phyloP scores from a whole-genome alignment of 202 grass and related monocot genomes.

The Tripidium arundinaceum region DNA sequence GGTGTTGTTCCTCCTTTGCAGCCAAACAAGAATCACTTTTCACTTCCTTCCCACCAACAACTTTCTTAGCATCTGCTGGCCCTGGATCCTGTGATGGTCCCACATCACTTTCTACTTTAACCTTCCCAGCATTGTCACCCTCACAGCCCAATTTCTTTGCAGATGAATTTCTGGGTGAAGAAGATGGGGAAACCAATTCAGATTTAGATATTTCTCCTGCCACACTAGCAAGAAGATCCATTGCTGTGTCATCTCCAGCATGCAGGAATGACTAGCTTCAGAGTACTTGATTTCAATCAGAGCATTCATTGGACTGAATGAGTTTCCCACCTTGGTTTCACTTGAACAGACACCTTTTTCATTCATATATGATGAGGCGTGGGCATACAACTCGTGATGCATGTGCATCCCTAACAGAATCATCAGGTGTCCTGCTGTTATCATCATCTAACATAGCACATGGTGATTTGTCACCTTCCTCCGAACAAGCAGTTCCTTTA shows the following conservation, averaged over 20 bases:
- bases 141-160: slow-evolving; percentile 40
- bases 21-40: slow-evolving; percentile 31
- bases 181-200: slow-evolving; percentile 50
- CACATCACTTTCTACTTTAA: slow-evolving; percentile 37
- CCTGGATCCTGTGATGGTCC: slow-evolving; percentile 18
- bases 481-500: slow-evolving; percentile 52
- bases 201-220: slow-evolving; percentile 88
- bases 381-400: slow-evolving; percentile 38
- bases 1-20: slow-evolving; percentile 15
- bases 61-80: slow-evolving; percentile 26
- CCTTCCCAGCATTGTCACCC: slow-evolving; percentile 41
- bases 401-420: slow-evolving; percentile 45
- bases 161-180: slow-evolving; percentile 47
- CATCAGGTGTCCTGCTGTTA: slow-evolving; percentile 40
- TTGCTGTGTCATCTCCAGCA: slow-evolving; percentile 71
- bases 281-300: slow-evolving; percentile 93
- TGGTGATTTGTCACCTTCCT: slow-evolving; percentile 68
- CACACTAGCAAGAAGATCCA: slow-evolving; percentile 97
- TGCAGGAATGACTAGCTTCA: slow-evolving; percentile 53
- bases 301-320: slow-evolving; percentile 81
- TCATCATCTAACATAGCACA: slow-evolving; percentile 42
- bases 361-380: slow-evolving; percentile 45
- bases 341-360: slow-evolving; percentile 47
- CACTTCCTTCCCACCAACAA: slow-evolving; percentile 24
- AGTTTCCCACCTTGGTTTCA: slow-evolving; percentile 47